These are phyloP conservation scores for Phoenix dactylifera DNA, from an alignment of 176 grass and related monocot genomes.

Conservation along the genomic window DNA sequence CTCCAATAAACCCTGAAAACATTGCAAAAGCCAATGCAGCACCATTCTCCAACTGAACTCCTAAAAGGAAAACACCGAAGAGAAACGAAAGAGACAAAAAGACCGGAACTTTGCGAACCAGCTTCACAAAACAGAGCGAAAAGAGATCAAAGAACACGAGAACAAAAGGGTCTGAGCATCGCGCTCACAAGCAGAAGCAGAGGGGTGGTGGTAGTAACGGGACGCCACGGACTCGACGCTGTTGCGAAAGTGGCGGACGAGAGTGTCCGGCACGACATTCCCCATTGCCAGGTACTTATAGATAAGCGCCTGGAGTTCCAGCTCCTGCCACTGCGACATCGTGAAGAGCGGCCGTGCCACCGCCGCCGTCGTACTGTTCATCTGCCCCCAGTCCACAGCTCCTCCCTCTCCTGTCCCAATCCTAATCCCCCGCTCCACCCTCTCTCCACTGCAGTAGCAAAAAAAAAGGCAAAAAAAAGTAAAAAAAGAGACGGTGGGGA, in stretches of 20 bases:
- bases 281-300: constrained; percentile 88
- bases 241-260: constrained; percentile 58
- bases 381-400: not conserved
- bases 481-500: not conserved
- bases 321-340: constrained; percentile 80
- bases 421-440: constrained; percentile 20
- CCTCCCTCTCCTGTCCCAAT: constrained; percentile 15
- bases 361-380: constrained; percentile 12
- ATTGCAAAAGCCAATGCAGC: too few relatives aligned
- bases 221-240: constrained; percentile 47
- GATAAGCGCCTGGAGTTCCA: constrained; percentile 79
- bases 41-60: too few relatives aligned
- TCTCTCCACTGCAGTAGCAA: constrained; percentile 16
- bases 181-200: not conserved
- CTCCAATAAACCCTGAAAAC: too few relatives aligned
- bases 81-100: constrained; percentile 16
- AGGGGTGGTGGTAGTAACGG: constrained; percentile 48
- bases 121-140: not conserved
- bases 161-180: not conserved
- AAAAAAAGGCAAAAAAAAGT: not conserved
- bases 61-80: too few relatives aligned
- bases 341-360: constrained; percentile 50
- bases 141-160: constrained; percentile 6
- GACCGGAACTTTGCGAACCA: not conserved
- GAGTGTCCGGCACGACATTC: constrained; percentile 63